Conservation (phyloP, 2,329 filamentous ascomycete genomes). For the Diplodia corticola region DNA sequence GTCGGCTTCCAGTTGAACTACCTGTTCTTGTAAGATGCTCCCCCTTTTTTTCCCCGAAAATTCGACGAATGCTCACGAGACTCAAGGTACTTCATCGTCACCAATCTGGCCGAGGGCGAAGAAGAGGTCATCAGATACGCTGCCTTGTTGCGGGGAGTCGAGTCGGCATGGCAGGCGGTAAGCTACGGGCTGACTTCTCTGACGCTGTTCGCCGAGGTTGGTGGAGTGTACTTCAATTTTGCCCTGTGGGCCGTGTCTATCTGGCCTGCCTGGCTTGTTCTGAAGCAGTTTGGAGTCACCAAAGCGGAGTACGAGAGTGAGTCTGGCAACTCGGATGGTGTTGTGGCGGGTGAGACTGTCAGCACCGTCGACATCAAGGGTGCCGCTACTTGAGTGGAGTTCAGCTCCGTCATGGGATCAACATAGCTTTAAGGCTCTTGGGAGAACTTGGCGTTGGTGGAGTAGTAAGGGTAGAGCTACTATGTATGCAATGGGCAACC, state of each 20-base stretch:
- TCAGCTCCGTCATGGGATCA: too few species aligned
- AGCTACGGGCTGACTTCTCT: slow-evolving; percentile 68
- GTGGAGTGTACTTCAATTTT: slow-evolving; percentile 70
- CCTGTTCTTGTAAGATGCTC: slow-evolving; percentile 59
- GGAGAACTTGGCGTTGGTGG: too few species aligned
- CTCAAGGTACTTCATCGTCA: slow-evolving; percentile 63
- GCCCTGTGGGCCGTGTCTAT: slow-evolving; percentile 65
- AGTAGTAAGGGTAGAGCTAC: too few species aligned
- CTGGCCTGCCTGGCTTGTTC: slow-evolving; percentile 65
- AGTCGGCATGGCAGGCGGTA: slow-evolving; percentile 71
- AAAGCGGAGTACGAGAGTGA: not conserved
- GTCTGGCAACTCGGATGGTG: not conserved
- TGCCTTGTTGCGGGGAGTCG: slow-evolving; percentile 66
- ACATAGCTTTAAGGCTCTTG: too few species aligned
- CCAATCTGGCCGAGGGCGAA: slow-evolving; percentile 62
- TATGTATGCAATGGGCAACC: too few species aligned
- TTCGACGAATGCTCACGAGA: slow-evolving; percentile 36
- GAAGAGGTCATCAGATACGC: slow-evolving; percentile 68
- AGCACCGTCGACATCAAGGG: not conserved
- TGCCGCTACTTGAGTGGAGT: not conserved
- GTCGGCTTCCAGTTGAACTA: slow-evolving; percentile 73
- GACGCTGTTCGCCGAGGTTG: slow-evolving; percentile 62
- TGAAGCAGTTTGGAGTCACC: slow-evolving; percentile 57
- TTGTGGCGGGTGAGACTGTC: not conserved
- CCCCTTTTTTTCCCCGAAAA: not conserved